phyloP scores from a whole-genome alignment of 345 rosid species.

The Litchi chinensis region DNA sequence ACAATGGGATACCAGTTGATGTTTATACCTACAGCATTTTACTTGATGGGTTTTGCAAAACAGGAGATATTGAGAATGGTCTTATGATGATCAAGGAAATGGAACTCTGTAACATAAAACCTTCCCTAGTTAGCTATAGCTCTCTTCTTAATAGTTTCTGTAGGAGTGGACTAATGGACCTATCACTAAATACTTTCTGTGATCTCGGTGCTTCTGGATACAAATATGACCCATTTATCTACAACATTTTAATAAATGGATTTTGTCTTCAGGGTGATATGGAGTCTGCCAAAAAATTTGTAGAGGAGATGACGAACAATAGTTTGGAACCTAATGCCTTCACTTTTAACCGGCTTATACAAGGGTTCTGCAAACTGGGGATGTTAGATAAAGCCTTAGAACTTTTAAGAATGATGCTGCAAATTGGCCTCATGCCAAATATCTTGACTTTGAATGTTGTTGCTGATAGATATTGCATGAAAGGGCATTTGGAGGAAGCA shows the following conservation, averaged over 20 bases:
- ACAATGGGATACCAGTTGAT: constrained; percentile 38
- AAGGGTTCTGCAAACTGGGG: constrained; percentile 49
- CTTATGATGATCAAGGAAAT: constrained; percentile 45
- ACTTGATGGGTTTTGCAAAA: constrained; percentile 51
- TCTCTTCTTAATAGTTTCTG: constrained; percentile 38
- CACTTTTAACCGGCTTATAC: constrained; percentile 37
- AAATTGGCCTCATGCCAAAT: constrained; percentile 37
- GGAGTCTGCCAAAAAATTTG: constrained; percentile 39
- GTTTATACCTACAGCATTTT: constrained; percentile 53
- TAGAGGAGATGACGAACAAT: constrained; percentile 43
- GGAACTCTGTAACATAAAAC: constrained; percentile 32
- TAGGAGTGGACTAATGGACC: constrained; percentile 37
- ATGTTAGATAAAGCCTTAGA: constrained; percentile 42
- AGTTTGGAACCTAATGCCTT: constrained; percentile 33
- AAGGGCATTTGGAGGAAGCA: constrained; percentile 41
- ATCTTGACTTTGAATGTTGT: constrained; percentile 45
- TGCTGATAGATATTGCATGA: constrained; percentile 34
- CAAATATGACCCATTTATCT: constrained; percentile 38
- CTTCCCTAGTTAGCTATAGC: constrained; percentile 43
- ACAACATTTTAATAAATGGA: constrained; percentile 42
- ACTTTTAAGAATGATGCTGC: constrained; percentile 36
- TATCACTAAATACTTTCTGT: constrained; percentile 27
- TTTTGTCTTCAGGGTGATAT: constrained; percentile 40
- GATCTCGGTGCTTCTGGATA: constrained; percentile 36
- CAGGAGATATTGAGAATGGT: constrained; percentile 42